Conservation (phyloP, 345 rosid genomes). For the Eucalyptus brandiana region DNA sequence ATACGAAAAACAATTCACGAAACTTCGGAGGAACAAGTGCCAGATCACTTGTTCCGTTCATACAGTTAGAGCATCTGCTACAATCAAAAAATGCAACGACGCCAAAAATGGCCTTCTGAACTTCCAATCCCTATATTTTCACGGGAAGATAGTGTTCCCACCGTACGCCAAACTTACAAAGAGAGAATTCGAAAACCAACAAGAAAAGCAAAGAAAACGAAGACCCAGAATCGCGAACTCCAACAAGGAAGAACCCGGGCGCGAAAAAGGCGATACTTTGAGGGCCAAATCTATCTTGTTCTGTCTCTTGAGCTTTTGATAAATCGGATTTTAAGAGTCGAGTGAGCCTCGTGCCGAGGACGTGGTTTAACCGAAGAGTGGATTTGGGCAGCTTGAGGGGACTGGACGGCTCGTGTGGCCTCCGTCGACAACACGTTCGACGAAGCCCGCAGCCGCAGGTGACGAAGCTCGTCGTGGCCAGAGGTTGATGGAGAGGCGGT, state of each 20-base stretch:
- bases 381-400: slow-evolving; percentile 49
- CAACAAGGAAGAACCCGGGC: too few species aligned
- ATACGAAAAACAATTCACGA: too few species aligned
- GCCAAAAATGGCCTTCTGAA: background rate
- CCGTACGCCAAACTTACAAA: background rate
- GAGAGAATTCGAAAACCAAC: background rate
- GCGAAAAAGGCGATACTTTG: background rate
- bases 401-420: slow-evolving; percentile 44
- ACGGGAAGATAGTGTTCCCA: background rate
- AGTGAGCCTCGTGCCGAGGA: slow-evolving; percentile 12
- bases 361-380: slow-evolving; percentile 2
- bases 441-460: slow-evolving; percentile 38
- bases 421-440: slow-evolving; percentile 29
- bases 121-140: background rate
- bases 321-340: slow-evolving; percentile 28
- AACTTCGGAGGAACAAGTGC: too few species aligned
- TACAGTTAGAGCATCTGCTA: background rate
- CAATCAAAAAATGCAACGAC: too few species aligned
- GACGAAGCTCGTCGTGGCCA: background rate
- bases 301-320: slow-evolving; percentile 1
- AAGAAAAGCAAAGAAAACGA: background rate
- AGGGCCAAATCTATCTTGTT: slow-evolving; percentile 33
- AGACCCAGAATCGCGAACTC: background rate
- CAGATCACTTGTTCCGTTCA: background rate
- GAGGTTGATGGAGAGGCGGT: background rate